Percentiles rank a stretch among this genome's conserved stretches.
Conservation (phyloP, 2,329 filamentous ascomycete genomes). For the Ophiostoma ulmi region DNA sequence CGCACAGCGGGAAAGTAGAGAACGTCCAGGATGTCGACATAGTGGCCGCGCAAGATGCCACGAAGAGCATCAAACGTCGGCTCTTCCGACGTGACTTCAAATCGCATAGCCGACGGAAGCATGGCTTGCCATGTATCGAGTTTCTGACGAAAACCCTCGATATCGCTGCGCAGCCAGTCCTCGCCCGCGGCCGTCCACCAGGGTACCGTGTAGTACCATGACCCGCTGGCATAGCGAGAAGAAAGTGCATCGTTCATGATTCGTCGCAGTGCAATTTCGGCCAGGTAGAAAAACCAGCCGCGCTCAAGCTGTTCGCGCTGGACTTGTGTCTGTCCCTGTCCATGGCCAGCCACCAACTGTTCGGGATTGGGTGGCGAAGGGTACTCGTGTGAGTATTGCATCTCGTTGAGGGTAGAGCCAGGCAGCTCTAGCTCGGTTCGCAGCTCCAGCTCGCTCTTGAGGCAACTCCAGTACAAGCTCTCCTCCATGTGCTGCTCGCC, state of each 20-base stretch:
- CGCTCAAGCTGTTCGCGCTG: constrained; percentile 17
- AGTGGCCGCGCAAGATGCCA: constrained; percentile 22
- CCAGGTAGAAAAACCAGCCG: constrained; percentile 23
- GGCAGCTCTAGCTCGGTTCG: constrained; percentile 22
- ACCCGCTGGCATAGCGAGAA: constrained; percentile 16
- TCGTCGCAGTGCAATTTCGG: constrained; percentile 22
- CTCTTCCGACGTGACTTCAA: constrained; percentile 5
- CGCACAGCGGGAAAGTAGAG: constrained; percentile 21
- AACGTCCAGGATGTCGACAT: constrained; percentile 20
- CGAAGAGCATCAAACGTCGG: constrained; percentile 18
- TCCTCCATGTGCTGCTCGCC: constrained; percentile 20
- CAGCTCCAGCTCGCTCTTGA: constrained; percentile 24
- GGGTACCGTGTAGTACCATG: constrained; percentile 7
- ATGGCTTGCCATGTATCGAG: constrained; percentile 16
- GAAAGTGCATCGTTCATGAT: constrained; percentile 22
- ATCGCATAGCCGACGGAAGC: constrained; percentile 21
- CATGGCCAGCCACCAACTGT: constrained; percentile 2
- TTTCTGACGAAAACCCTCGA: neutral
- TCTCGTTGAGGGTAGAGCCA: constrained; percentile 20
- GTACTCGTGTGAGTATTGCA: constrained; percentile 22
- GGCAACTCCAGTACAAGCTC: constrained; percentile 22
- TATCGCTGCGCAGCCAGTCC: neutral
- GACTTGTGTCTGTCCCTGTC: constrained; percentile 13
- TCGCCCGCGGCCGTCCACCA: constrained; percentile 14
- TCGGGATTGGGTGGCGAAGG: constrained; percentile 19